Evolutionary conservation across 2,329 filamentous ascomycete genomes (phyloP), one percentile per base, ranked within the genome.

Genomic region (Colletotrichum musicola): DNA sequence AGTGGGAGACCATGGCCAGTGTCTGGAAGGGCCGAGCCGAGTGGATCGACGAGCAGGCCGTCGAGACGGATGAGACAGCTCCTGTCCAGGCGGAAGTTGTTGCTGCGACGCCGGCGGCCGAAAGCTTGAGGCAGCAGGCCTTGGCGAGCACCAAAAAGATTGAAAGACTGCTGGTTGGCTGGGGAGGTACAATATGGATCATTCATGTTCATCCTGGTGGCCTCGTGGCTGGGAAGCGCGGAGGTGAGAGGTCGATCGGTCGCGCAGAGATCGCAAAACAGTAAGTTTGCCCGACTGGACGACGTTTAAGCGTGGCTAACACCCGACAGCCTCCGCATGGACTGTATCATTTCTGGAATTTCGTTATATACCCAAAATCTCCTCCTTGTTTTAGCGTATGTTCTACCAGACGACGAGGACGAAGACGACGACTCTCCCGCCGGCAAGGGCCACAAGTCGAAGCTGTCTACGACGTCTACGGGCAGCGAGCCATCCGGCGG

Each of bases 311-410:
- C n/a, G n/a, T n/a, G n/a, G n/a, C n/a, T 81, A 73, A 81, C 77
- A 25, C 71, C 58, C 27, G 27, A 18, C 72, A 95, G 92, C 81
- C 88, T 98, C 81, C 93, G 94, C 76, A 97, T 96, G 81, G 96
- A 99, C 83, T 98, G 96, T 85, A 94, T 97, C 79, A 94, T 99
- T 84, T 97, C 96, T 78, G 96, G 96, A 75, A 92, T 99, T 80
- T 97, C 95, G 72, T 87, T 99, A 81, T 98, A 98, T 89, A 97
- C 94, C 77, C 93, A 94, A 77, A 96, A 89, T 77, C 86, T 97
- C 73, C 87, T 99, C 80, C 88, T 97, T 75, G 92, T 98, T 75
- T 91, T 99, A 82, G 95, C 95, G 77, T 98, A 97, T 81, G 90
- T 94, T 75, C 91, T 91, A 69, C 89, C 91, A 44, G 92, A 94